Conservation (phyloP, 2,329 filamentous ascomycete genomes). For the Dactylellina leptospora region DNA sequence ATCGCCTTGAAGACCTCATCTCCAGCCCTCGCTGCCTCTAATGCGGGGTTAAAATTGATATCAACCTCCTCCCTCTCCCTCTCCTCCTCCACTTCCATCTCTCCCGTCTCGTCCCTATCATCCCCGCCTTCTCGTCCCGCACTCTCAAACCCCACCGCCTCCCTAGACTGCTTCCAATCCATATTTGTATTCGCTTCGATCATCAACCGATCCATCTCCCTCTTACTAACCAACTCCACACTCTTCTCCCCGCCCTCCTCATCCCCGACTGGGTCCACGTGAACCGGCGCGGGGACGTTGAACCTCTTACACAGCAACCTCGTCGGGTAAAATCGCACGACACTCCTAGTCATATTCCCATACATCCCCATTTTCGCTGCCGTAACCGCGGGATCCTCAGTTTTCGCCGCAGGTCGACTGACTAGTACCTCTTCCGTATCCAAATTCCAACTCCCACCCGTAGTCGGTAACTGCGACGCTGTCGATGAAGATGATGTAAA, state of each 20-base stretch:
- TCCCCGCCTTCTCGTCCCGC: conserved; percentile 50
- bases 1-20: conserved; percentile 90
- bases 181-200: conserved; percentile 49
- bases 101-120: not conserved
- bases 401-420: conserved; percentile 67
- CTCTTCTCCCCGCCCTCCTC: conserved; percentile 68
- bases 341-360: conserved; percentile 81
- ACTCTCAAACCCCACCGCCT: conserved; percentile 35
- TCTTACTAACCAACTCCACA: conserved; percentile 65
- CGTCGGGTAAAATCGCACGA: conserved; percentile 78
- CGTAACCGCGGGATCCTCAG: conserved; percentile 79
- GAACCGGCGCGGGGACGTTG: conserved; percentile 79
- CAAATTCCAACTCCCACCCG: conserved; percentile 54
- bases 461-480: conserved; percentile 57
- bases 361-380: conserved; percentile 94
- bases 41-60: conserved; percentile 24
- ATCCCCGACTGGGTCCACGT: conserved; percentile 67
- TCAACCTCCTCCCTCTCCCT: conserved; percentile 3
- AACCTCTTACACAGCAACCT: conserved; percentile 93
- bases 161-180: conserved; percentile 33
- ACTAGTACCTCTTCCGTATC: conserved; percentile 58
- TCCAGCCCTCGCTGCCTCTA: conserved; percentile 74
- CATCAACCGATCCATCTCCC: conserved; percentile 53
- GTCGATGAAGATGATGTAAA: conserved; percentile 77
- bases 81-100: not conserved